Evolutionary conservation across 257 asterid species (phyloP).

Genomic region (Penstemon davidsonii): DNA sequence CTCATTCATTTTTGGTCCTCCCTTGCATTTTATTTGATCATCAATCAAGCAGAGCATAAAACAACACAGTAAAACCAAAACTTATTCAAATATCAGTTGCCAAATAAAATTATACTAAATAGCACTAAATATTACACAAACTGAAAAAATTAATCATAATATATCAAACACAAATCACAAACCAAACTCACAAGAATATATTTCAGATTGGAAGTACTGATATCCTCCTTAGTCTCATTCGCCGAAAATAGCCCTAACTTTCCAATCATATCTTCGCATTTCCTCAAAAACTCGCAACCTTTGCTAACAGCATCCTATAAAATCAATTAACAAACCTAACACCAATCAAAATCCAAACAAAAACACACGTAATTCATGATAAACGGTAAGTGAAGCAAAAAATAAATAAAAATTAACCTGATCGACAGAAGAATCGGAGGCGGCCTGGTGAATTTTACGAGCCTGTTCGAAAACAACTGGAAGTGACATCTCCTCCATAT

Average conservation of each 20-base stretch:
- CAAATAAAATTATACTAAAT: neutral
- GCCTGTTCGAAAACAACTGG: slow-evolving; percentile 56
- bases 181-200: slow-evolving; percentile 66
- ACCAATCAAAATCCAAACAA: neutral
- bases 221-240: slow-evolving; percentile 89
- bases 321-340: slow-evolving; percentile 7
- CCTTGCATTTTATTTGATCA: too few species aligned
- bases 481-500: slow-evolving; percentile 58
- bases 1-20: too few species aligned
- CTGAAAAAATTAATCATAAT: neutral
- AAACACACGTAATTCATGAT: neutral
- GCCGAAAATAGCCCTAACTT: slow-evolving; percentile 82
- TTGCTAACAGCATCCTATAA: slow-evolving; percentile 58
- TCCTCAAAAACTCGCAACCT: slow-evolving; percentile 67
- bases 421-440: slow-evolving; percentile 55
- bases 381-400: slow-evolving; percentile 6
- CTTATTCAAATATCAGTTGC: too few species aligned
- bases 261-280: slow-evolving; percentile 84
- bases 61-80: too few species aligned
- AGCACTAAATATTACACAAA: neutral
- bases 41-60: too few species aligned
- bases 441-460: slow-evolving; percentile 53
- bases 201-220: slow-evolving; percentile 83
- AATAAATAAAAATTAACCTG: slow-evolving; percentile 35
- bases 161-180: neutral